A percentile compares a stretch with the other conserved stretches of the same genome.
These are phyloP conservation scores for Linum trigynum DNA, from an alignment of 345 rosid genomes.

Conservation along the genomic window DNA sequence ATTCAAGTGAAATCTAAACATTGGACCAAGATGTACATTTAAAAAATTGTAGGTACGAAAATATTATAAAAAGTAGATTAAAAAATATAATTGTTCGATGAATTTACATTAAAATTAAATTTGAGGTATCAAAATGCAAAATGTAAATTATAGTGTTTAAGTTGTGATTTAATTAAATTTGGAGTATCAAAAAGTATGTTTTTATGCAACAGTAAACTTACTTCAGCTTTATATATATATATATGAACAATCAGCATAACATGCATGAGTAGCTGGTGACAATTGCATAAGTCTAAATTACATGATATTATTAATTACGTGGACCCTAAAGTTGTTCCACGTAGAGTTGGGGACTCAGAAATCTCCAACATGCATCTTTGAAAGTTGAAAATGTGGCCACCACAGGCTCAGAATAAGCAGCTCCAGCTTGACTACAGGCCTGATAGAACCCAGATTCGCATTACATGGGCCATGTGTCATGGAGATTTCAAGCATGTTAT, in stretches of 20 bases:
- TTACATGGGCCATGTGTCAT: neutral
- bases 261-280: neutral
- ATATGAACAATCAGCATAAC: neutral
- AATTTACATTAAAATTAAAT: too few relatives aligned
- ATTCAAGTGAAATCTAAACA: too few relatives aligned
- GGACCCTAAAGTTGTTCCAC: constrained; percentile 88
- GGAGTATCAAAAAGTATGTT: too few relatives aligned
- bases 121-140: too few relatives aligned
- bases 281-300: neutral
- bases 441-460: constrained; percentile 31
- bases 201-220: too few relatives aligned
- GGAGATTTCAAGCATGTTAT: neutral
- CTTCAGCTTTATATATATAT: too few relatives aligned
- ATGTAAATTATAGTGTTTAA: too few relatives aligned
- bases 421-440: constrained; percentile 72
- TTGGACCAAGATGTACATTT: too few relatives aligned
- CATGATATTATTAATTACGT: constrained; percentile 28
- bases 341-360: constrained; percentile 94
- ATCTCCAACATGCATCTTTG: constrained; percentile 92
- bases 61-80: too few relatives aligned
- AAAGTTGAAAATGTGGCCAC: constrained; percentile 43
- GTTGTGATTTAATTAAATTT: too few relatives aligned
- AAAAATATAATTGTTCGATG: too few relatives aligned
- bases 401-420: constrained; percentile 74
- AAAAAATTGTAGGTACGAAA: too few relatives aligned